These are phyloP conservation scores for Viola pubescens DNA, from an alignment of 441 rosid species.

Conservation along the genomic window DNA sequence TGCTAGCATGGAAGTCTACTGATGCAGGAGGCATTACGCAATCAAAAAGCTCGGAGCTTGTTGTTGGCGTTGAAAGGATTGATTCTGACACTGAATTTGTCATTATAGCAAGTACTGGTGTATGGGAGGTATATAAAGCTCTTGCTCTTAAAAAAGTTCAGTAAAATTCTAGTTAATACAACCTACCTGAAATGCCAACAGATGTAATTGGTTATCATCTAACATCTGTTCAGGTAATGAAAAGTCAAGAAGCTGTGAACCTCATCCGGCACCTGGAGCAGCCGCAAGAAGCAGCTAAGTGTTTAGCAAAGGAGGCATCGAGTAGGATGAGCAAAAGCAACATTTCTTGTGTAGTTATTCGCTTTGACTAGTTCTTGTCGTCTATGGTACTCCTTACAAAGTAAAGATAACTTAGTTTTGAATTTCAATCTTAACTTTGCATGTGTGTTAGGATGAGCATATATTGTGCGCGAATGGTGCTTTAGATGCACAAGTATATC, in stretches of 20 bases:
- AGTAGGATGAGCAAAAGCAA: conserved; percentile 54
- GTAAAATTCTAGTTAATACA: too few species aligned
- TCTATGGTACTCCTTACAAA: neutral
- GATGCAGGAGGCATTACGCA: conserved; percentile 23
- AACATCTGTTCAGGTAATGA: conserved; percentile 50
- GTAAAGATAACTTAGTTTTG: too few species aligned
- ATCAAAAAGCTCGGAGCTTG: conserved; percentile 29
- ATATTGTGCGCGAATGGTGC: too few species aligned
- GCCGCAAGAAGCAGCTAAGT: conserved; percentile 70
- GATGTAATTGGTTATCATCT: neutral
- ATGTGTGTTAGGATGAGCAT: too few species aligned
- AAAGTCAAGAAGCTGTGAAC: conserved; percentile 66
- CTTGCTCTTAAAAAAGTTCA: too few species aligned
- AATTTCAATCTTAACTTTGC: too few species aligned
- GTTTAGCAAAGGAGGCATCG: conserved; percentile 62
- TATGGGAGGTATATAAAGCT: conserved; percentile 56
- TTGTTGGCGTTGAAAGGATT: conserved; percentile 36
- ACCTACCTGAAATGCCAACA: neutral
- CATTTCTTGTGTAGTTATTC: conserved; percentile 63
- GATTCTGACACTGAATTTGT: conserved; percentile 51
- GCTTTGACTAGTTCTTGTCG: conserved; percentile 33
- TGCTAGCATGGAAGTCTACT: conserved; percentile 32
- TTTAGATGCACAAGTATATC: too few species aligned
- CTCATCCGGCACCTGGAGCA: conserved; percentile 56
- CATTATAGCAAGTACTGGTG: conserved; percentile 61